phyloP scores from a whole-genome alignment of 2,329 filamentous ascomycete genomes.

The Claviceps maximensis region DNA sequence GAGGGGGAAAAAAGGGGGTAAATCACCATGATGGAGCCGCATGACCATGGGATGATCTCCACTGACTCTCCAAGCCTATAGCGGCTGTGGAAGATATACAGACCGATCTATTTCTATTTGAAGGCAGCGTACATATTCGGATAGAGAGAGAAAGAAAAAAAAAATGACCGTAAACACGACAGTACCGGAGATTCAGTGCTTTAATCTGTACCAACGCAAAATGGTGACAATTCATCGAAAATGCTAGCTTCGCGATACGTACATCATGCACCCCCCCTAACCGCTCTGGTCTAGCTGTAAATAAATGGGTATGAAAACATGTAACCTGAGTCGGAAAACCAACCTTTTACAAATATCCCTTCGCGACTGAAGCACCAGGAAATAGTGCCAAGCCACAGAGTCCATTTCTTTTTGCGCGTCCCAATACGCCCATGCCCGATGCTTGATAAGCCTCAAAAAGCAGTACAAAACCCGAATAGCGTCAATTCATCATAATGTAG shows the following conservation, averaged over 20 bases:
- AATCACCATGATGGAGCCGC: too few relatives aligned
- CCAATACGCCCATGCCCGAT: background rate
- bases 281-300: background rate
- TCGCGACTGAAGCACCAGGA: background rate
- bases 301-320: background rate
- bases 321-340: background rate
- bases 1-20: too few relatives aligned
- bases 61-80: too few relatives aligned
- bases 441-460: background rate
- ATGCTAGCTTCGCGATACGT: background rate
- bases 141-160: background rate
- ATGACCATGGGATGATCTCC: too few relatives aligned
- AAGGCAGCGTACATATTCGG: too few relatives aligned
- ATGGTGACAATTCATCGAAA: background rate
- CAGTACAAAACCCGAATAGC: background rate
- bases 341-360: background rate
- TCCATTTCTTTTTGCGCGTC: background rate
- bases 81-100: too few relatives aligned
- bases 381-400: background rate
- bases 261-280: background rate
- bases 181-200: background rate
- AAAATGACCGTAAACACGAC: background rate
- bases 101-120: too few relatives aligned
- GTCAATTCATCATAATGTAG: background rate
- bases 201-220: background rate